Evolutionary conservation across 768 basidiomycete species (phyloP).

Genomic region (Pleurotus citrinopileatus): DNA sequence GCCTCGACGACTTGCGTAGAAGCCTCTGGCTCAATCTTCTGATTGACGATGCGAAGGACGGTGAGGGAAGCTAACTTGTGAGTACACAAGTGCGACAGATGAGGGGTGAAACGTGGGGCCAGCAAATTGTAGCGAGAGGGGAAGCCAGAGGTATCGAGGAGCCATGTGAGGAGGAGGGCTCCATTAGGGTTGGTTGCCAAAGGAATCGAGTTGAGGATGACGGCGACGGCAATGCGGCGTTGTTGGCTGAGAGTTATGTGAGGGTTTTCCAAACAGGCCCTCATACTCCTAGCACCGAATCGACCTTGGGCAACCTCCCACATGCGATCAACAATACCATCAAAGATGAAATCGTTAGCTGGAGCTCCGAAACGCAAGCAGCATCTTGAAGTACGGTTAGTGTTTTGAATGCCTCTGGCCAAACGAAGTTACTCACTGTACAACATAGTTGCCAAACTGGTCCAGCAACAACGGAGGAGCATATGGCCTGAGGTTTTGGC

Average conservation of each 20-base stretch:
- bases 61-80: conserved; percentile 97
- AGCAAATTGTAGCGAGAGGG: conserved; percentile 93
- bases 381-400: conserved; percentile 46
- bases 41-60: conserved; percentile 93
- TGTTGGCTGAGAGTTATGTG: conserved; percentile 86
- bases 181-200: conserved; percentile 98
- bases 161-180: conserved; percentile 92
- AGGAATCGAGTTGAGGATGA: conserved; percentile 96
- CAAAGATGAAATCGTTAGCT: conserved; percentile 93
- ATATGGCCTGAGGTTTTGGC: conserved; percentile 86
- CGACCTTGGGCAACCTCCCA: conserved; percentile 99
- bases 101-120: conserved; percentile 94
- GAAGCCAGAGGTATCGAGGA: conserved; percentile 92
- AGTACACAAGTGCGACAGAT: conserved; percentile 94
- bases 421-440: conserved; percentile 61
- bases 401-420: neutral
- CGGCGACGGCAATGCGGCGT: conserved; percentile 90
- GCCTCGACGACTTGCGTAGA: conserved; percentile 84
- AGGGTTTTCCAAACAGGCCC: conserved; percentile 92
- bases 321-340: conserved; percentile 95
- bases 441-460: conserved; percentile 91
- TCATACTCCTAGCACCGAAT: conserved; percentile 96
- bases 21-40: conserved; percentile 90
- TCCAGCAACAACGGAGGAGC: conserved; percentile 92
- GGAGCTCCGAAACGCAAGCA: conserved; percentile 90